Evolutionary conservation across 139 green algal genomes (phyloP), one percentile per base, ranked within the genome.

Genomic region (Marvania coccoides): DNA sequence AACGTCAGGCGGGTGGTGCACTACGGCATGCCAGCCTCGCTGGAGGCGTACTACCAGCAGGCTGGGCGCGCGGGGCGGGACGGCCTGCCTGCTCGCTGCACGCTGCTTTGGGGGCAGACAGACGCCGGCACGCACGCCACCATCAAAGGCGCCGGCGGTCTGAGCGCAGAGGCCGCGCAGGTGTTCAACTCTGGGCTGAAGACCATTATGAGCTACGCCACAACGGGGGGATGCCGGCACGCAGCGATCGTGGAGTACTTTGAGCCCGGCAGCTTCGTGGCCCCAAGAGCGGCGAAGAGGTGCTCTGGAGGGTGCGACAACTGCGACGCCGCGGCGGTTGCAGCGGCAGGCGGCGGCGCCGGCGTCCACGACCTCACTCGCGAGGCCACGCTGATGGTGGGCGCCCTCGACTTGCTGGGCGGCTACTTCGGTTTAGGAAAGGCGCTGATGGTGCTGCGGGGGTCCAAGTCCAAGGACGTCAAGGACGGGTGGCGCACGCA

Each of bases 41-140:
- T 85, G 55, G 78, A 85, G 38, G 42, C 58, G 0, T 84, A 84
- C 56, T 78, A 78, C 40, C 78, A 85, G 78, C 71, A 85, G 63
- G 73, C 65, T 8, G 79, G 79, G 24, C 59, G 79, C 9, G 79
- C 68, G 14, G 79, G 79, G 9, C 61, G 79, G 28, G 79, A 85
- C 62, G 79, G 79, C 24, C 45, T 83, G 73, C 73, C 57, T 2
- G 63, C 78, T 6, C 14, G 47, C 12, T 87, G 81, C 67, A 40
- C 61, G 33, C 62, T 87, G 56, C 47, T 83, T 40, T 87, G 79
- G 79, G 56, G 31, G n/a, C 36, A 63, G 3, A 61, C 28, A 13
- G 75, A 85, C 58, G 70, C 66, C 4, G 36, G 58, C 54, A 78
- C 74, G 23, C 67, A 76, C 12, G 47, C 63, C 2, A 36, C 65